Conservation (phyloP, 2,329 filamentous ascomycete genomes). For the Coniella lustricola region DNA sequence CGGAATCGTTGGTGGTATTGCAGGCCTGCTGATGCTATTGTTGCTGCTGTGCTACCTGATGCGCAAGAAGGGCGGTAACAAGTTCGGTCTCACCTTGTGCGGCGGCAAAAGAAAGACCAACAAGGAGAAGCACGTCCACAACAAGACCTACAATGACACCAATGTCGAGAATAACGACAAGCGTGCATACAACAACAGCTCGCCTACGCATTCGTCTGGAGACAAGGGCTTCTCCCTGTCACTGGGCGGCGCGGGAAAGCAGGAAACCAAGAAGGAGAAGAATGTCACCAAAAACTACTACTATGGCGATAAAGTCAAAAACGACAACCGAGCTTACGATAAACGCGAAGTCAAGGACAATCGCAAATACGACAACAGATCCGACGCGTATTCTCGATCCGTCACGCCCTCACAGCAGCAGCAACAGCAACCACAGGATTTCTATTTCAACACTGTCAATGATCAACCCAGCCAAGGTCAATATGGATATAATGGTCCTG, state of each 20-base stretch:
- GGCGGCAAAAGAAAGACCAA: constrained; percentile 16
- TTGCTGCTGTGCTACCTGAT: constrained; percentile 20
- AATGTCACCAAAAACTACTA: constrained; percentile 10
- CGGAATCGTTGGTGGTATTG: constrained; percentile 25
- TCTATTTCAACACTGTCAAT: constrained; percentile 8
- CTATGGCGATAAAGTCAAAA: constrained; percentile 10
- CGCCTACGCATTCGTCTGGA: background rate
- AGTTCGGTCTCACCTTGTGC: constrained; percentile 10
- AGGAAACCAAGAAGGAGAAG: constrained; percentile 6
- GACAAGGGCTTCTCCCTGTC: background rate
- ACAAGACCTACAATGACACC: constrained; percentile 6
- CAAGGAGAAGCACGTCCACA: constrained; percentile 11
- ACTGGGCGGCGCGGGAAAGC: background rate
- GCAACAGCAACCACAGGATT: constrained; percentile 2
- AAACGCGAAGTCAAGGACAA: constrained; percentile 4
- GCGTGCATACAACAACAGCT: constrained; percentile 8
- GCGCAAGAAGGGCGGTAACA: constrained; percentile 19
- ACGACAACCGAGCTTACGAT: constrained; percentile 13
- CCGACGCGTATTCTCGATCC: constrained; percentile 1
- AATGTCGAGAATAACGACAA: constrained; percentile 14
- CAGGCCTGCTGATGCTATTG: constrained; percentile 20
- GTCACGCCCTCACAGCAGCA: background rate
- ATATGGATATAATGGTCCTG: background rate
- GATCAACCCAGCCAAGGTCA: background rate
- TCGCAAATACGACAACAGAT: constrained; percentile 5